Conservation (phyloP, 495 filamentous ascomycete genomes). For the Penicillium paxilli region DNA sequence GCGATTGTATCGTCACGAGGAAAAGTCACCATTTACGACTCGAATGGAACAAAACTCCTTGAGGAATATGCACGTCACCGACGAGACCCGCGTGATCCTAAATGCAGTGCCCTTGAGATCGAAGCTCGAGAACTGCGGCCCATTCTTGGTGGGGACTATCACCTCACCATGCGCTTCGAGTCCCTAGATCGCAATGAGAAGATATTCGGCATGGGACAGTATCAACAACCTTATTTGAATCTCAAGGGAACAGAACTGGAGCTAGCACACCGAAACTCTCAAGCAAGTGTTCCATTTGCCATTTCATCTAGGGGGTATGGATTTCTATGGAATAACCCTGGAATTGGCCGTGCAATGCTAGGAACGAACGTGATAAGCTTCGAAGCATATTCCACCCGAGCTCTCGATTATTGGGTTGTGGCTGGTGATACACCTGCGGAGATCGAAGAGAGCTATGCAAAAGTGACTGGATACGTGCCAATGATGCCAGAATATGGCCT, state of each 20-base stretch:
- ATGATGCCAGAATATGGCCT: conserved; percentile 65
- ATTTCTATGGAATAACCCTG: conserved; percentile 60
- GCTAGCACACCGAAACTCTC: conserved; percentile 61
- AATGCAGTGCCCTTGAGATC: conserved; percentile 53
- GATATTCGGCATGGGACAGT: conserved; percentile 64
- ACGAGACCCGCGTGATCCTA: conserved; percentile 50
- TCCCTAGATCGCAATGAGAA: conserved; percentile 50
- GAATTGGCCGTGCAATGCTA: conserved; percentile 54
- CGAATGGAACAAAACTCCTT: conserved; percentile 41
- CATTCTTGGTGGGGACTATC: conserved; percentile 50
- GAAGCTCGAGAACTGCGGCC: conserved; percentile 57
- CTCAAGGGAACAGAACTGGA: conserved; percentile 58
- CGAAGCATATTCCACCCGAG: conserved; percentile 52
- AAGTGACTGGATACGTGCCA: conserved; percentile 52
- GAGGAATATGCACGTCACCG: conserved; percentile 60
- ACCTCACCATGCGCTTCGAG: conserved; percentile 55
- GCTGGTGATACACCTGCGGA: conserved; percentile 52
- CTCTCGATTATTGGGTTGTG: conserved; percentile 60
- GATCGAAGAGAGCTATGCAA: conserved; percentile 52
- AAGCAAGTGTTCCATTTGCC: conserved; percentile 58
- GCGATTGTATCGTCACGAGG: conserved; percentile 46
- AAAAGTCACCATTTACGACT: conserved; percentile 52
- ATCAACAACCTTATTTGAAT: conserved; percentile 57
- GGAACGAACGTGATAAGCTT: conserved; percentile 60
- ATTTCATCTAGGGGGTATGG: conserved; percentile 57